Evolutionary conservation across 2,329 filamentous ascomycete species (phyloP).

Genomic region (Bipolaris gigantea): DNA sequence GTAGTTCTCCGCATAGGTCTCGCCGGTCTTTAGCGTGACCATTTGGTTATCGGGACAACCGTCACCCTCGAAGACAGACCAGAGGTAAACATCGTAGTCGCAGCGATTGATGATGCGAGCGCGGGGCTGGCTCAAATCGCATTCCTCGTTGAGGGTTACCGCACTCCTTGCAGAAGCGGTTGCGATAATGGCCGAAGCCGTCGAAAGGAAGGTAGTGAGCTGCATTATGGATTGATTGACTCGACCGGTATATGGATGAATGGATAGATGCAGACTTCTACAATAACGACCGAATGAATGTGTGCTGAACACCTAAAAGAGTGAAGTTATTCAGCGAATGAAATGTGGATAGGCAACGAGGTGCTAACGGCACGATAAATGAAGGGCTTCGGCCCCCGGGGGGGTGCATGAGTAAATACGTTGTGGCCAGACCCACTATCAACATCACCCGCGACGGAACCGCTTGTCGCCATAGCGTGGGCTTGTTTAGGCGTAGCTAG

Average conservation of each 20-base stretch:
- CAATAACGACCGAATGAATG: slow-evolving; percentile 36
- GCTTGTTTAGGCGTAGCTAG: slow-evolving; percentile 38
- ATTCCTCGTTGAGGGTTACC: slow-evolving; percentile 21
- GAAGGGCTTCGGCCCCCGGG: slow-evolving; percentile 30
- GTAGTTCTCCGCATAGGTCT: slow-evolving; percentile 40
- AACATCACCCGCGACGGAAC: slow-evolving; percentile 35
- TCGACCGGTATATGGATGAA: slow-evolving; percentile 15
- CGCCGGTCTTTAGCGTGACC: slow-evolving; percentile 33
- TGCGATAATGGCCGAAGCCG: slow-evolving; percentile 36
- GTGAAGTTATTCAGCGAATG: slow-evolving; percentile 47
- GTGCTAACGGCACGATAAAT: slow-evolving; percentile 43
- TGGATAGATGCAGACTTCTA: slow-evolving; percentile 24
- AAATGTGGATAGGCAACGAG: slow-evolving; percentile 38
- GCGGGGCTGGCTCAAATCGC: slow-evolving; percentile 16
- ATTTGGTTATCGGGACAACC: slow-evolving; percentile 28
- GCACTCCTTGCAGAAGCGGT: slow-evolving; percentile 29
- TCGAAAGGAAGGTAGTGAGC: slow-evolving; percentile 34
- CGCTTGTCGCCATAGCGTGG: slow-evolving; percentile 40
- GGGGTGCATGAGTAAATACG: slow-evolving; percentile 44
- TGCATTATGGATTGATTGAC: slow-evolving; percentile 36
- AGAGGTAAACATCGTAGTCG: slow-evolving; percentile 42
- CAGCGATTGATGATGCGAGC: slow-evolving; percentile 46
- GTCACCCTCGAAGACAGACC: slow-evolving; percentile 41
- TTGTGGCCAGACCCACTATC: slow-evolving; percentile 35
- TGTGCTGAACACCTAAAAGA: slow-evolving; percentile 45